phyloP scores from a whole-genome alignment of 2,329 filamentous ascomycete genomes.

The Domatiomyces globalis region DNA sequence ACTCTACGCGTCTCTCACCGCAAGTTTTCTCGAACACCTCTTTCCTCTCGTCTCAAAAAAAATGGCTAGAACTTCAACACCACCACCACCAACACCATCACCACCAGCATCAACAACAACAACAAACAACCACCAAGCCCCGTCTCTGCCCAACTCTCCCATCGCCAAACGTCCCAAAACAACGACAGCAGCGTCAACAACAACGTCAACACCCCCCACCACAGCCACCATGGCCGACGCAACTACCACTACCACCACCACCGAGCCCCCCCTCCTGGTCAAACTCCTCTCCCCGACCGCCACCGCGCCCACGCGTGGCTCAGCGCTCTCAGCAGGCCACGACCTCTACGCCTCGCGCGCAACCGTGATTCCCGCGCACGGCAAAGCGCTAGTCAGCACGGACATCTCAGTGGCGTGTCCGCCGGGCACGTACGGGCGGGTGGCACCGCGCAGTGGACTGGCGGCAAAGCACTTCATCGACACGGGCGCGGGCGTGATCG shows the following conservation, averaged over 20 bases:
- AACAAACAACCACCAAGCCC: slow-evolving; percentile 29
- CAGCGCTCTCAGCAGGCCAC: slow-evolving; percentile 80
- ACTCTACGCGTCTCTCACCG: too few relatives aligned
- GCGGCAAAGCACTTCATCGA: slow-evolving; percentile 93
- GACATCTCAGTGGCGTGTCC: slow-evolving; percentile 86
- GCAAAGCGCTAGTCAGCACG: slow-evolving; percentile 77
- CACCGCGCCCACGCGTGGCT: slow-evolving; percentile 75
- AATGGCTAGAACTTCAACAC: slow-evolving; percentile 33
- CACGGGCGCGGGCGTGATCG: slow-evolving; percentile 89
- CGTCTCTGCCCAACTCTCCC: slow-evolving; percentile 55
- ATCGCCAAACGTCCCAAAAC: slow-evolving; percentile 69
- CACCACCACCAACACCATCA: slow-evolving; percentile 17
- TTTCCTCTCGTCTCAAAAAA: slow-evolving; percentile 7
- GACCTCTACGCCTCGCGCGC: slow-evolving; percentile 72
- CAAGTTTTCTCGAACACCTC: too few relatives aligned
- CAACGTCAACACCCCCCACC: not conserved
- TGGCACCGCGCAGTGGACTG: slow-evolving; percentile 81
- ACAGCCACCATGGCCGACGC: slow-evolving; percentile 20
- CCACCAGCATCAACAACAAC: slow-evolving; percentile 18
- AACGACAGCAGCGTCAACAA: too few relatives aligned
- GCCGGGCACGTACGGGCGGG: slow-evolving; percentile 73
- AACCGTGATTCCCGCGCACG: slow-evolving; percentile 62
- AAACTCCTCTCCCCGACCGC: slow-evolving; percentile 75
- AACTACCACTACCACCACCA: slow-evolving; percentile 23
- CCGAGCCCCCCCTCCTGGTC: slow-evolving; percentile 55